Percentiles rank a stretch among this genome's conserved stretches.
phyloP scores from a whole-genome alignment of 2,329 filamentous ascomycete species.

The Aureobasidium melanogenum region DNA sequence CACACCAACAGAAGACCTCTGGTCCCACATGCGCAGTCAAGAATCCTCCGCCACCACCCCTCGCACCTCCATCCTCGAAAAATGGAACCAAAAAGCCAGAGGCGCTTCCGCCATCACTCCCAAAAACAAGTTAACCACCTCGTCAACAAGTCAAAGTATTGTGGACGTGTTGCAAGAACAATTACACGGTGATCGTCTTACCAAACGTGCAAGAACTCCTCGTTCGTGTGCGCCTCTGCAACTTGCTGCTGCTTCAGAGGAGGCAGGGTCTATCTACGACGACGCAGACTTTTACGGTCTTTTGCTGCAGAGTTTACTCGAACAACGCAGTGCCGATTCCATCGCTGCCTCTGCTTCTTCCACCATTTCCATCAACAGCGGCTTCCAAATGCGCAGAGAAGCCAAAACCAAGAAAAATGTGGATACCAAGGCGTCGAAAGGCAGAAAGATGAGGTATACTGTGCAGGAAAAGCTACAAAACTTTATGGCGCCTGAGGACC shows the following conservation, averaged over 20 bases:
- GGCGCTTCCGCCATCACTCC: conserved; percentile 49
- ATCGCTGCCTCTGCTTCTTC: conserved; percentile 25
- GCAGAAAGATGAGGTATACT: conserved; percentile 84
- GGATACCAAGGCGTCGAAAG: conserved; percentile 91
- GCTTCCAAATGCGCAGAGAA: conserved; percentile 50
- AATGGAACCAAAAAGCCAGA: conserved; percentile 79
- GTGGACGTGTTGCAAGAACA: conserved; percentile 62
- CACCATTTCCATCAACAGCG: conserved; percentile 27
- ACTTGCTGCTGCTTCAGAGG: conserved; percentile 22
- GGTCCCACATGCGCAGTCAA: conserved; percentile 58
- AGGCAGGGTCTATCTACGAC: conserved; percentile 62
- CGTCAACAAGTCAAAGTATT: conserved; percentile 53
- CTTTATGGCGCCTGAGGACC: conserved; percentile 90
- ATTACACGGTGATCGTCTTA: conserved; percentile 56
- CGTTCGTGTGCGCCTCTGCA: conserved; percentile 71
- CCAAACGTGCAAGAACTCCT: conserved; percentile 60
- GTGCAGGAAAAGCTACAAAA: conserved; percentile 97
- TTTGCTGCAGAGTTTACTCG: conserved; percentile 84
- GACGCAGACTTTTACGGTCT: conserved; percentile 93
- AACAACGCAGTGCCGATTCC: conserved; percentile 64
- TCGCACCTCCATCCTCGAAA: conserved; percentile 68
- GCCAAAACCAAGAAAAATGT: conserved; percentile 79
- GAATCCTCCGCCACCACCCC: conserved; percentile 53
- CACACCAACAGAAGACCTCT: conserved; percentile 58
- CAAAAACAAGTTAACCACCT: conserved; percentile 51